Evolutionary conservation across 2,329 filamentous ascomycete species (phyloP), one percentile per base, ranked within the genome.

Genomic region (Neurospora sp.): DNA sequence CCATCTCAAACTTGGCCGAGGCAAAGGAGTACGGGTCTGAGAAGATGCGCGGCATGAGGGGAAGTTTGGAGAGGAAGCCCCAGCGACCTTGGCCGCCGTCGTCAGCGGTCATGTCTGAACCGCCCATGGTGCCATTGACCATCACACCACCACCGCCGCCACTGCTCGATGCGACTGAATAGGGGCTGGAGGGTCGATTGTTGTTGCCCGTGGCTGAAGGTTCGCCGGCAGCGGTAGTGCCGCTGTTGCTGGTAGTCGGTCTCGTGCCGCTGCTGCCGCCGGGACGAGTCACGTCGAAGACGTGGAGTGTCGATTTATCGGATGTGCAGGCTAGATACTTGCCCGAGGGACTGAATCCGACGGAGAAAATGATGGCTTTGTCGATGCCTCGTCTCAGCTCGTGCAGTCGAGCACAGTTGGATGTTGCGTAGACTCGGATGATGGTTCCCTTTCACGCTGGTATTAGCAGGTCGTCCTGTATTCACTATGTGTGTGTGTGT

Each of bases 231-330:
- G n/a, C 17, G 17, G 38, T 6, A 38, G 28, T 12, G 4, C 39
- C 40, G 28, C 52, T 15, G 8, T 62, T 62, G 52, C 68, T 28
- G 38, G 62, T 36, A 23, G 65, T 36, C 36, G 62, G 23, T 15
- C n/a, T 37, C 19, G n/a, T 72, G 73, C 67, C 69, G 62, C 70
- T 43, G 70, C 66, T 70, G 43, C 65, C 66, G 46, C 40, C 71
- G 8, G 83, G 82, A 71, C 87, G 85, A 4, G 91, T 90, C 0
- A 97, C 85, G 77, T 98, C 93, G 77, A 97, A 99, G 43, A 99
- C 87, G 80, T 99, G 96, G 11, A 99, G 84, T 0, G 94, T 99
- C 6, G 92, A 94, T 81, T 98, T 99, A 83, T 99, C 96, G 1
- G 94, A 97, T 0, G 95, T 98, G 72, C 93, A 95, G 36, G 96